Percentiles rank a stretch among this genome's conserved stretches.
phyloP scores from a whole-genome alignment of 371 early-diverging fungal genomes.

The Rhizopus sp. region DNA sequence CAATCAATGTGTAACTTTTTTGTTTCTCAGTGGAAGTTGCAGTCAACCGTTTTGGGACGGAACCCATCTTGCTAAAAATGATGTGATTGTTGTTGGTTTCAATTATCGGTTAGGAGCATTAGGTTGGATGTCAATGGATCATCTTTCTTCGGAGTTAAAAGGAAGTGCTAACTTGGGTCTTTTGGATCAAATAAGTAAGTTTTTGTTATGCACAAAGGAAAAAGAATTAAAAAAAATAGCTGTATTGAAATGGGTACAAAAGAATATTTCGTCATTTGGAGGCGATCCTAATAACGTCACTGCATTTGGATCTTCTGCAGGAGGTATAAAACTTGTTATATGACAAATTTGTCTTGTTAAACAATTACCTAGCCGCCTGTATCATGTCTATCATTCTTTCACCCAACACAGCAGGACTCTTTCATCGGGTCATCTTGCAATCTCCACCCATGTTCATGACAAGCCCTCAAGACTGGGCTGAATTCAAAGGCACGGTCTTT shows the following conservation, averaged over 20 bases:
- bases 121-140: conserved; percentile 37
- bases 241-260: conserved; percentile 35
- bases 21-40: conserved; percentile 27
- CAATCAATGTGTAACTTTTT: neutral
- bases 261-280: conserved; percentile 31
- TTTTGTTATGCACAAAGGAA: neutral
- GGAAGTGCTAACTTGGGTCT: conserved; percentile 33
- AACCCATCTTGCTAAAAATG: conserved; percentile 34
- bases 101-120: conserved; percentile 42
- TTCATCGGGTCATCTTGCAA: conserved; percentile 27
- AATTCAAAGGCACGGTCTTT: conserved; percentile 33
- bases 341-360: neutral
- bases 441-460: conserved; percentile 39
- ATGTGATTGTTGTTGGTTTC: conserved; percentile 37
- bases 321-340: conserved; percentile 19
- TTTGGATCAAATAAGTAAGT: conserved; percentile 38
- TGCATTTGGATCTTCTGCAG: conserved; percentile 44
- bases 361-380: conserved; percentile 17
- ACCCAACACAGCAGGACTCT: conserved; percentile 24
- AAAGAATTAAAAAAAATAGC: conserved; percentile 2
- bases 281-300: conserved; percentile 37
- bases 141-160: conserved; percentile 27
- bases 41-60: conserved; percentile 44
- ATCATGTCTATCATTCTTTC: conserved; percentile 25
- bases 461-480: conserved; percentile 34